phyloP scores from a whole-genome alignment of 2,329 filamentous ascomycete genomes.

The Byssochlamys sp. region DNA sequence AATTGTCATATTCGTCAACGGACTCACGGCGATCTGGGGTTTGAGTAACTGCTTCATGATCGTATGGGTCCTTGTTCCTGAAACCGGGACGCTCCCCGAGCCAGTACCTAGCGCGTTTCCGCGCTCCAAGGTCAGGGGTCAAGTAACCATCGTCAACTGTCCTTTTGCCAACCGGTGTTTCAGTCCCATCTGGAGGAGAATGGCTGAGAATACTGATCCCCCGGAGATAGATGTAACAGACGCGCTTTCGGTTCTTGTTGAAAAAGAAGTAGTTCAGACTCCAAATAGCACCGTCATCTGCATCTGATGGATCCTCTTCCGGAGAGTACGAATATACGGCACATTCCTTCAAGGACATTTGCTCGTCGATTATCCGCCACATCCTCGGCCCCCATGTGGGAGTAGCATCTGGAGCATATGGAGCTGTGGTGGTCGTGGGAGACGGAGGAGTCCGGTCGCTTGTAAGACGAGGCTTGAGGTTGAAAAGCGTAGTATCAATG shows the following conservation, averaged over 20 bases:
- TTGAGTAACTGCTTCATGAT: slow-evolving; percentile 25
- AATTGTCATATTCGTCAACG: slow-evolving; percentile 33
- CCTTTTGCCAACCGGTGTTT: slow-evolving; percentile 36
- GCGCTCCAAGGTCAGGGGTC: slow-evolving; percentile 49
- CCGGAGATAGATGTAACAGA: slow-evolving; percentile 85
- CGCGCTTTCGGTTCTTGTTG: slow-evolving; percentile 81
- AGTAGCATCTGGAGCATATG: slow-evolving; percentile 42
- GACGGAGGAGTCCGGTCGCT: slow-evolving; percentile 32
- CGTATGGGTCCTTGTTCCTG: slow-evolving; percentile 33
- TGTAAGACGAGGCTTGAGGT: slow-evolving; percentile 59
- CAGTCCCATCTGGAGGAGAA: slow-evolving; percentile 49
- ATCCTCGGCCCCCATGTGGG: slow-evolving; percentile 77
- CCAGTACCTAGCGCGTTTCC: slow-evolving; percentile 82
- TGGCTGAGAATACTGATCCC: slow-evolving; percentile 64
- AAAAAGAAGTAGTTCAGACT: slow-evolving; percentile 96
- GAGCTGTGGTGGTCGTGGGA: slow-evolving; percentile 34
- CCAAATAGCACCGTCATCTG: slow-evolving; percentile 91
- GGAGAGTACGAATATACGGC: slow-evolving; percentile 83
- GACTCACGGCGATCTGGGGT: slow-evolving; percentile 17
- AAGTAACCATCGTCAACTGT: slow-evolving; percentile 41
- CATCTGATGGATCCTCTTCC: slow-evolving; percentile 80
- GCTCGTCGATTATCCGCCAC: slow-evolving; percentile 86
- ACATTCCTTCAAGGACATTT: slow-evolving; percentile 86
- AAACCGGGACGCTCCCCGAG: slow-evolving; percentile 56
- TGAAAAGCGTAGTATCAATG: slow-evolving; percentile 78